These are phyloP conservation scores for Austroboletus eburneus DNA, from an alignment of 768 basidiomycete genomes.

Conservation along the genomic window DNA sequence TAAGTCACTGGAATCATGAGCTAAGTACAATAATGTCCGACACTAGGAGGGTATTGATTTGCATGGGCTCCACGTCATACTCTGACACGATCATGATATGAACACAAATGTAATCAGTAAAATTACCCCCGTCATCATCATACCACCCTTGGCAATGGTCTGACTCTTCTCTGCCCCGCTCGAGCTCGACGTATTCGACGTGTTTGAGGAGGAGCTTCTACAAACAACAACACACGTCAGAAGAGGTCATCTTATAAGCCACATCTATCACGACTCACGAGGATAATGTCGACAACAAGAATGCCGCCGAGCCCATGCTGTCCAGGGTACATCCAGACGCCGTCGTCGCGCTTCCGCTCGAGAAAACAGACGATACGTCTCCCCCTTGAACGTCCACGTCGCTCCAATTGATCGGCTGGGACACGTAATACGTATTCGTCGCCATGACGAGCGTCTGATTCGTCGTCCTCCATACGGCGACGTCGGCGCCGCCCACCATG, in stretches of 20 bases:
- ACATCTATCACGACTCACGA: constrained; percentile 10
- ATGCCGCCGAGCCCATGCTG: constrained; percentile 18
- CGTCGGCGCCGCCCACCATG: constrained; percentile 40
- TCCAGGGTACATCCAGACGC: constrained; percentile 17
- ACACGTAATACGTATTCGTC: constrained; percentile 45
- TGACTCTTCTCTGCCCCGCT: constrained; percentile 1
- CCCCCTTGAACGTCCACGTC: constrained; percentile 21
- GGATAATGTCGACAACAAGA: constrained; percentile 6
- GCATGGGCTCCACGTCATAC: too few species aligned
- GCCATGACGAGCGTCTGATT: constrained; percentile 45
- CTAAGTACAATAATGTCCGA: too few species aligned
- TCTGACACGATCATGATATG: constrained; percentile 1
- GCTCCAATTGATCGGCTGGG: constrained; percentile 30
- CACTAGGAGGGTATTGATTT: too few species aligned
- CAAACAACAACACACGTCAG: not conserved
- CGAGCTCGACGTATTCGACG: not conserved
- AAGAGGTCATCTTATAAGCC: too few species aligned
- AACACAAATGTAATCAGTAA: not conserved
- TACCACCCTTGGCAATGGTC: not conserved
- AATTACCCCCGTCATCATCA: not conserved
- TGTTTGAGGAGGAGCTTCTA: not conserved
- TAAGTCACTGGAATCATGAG: too few species aligned
- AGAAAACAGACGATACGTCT: constrained; percentile 4
- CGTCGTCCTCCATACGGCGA: constrained; percentile 48
- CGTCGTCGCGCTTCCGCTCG: constrained; percentile 9